phyloP scores from a whole-genome alignment of 177 flowering plant species.

The Vitis hybrid region DNA sequence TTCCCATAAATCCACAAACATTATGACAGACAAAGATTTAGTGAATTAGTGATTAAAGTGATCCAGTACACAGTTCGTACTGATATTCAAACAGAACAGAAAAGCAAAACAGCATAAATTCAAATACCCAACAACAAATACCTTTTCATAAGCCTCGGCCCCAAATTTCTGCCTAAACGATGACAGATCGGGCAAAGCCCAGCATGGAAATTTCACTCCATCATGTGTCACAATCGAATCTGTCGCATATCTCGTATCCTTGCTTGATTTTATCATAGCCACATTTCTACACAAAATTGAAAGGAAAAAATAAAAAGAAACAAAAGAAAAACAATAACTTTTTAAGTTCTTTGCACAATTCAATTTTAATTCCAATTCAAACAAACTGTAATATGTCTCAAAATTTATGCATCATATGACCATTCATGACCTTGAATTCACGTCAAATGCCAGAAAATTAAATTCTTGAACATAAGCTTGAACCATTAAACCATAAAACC shows the following conservation, averaged over 20 bases:
- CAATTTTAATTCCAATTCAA: too few species aligned
- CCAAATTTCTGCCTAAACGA: constrained; percentile 51
- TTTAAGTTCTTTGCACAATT: background rate
- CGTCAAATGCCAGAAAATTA: too few species aligned
- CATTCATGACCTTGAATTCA: too few species aligned
- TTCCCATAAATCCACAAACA: background rate
- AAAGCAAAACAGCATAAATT: background rate
- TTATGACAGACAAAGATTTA: background rate
- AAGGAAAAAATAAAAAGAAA: background rate
- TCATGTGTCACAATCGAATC: constrained; percentile 71
- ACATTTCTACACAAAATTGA: constrained; percentile 41
- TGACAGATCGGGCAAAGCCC: constrained; percentile 53
- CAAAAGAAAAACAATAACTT: background rate
- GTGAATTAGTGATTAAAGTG: too few species aligned
- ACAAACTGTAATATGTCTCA: background rate
- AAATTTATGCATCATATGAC: background rate
- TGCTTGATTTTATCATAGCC: constrained; percentile 66
- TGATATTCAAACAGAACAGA: too few species aligned
- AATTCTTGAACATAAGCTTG: background rate
- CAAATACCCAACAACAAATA: constrained; percentile 16
- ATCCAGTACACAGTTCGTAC: too few species aligned
- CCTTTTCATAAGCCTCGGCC: constrained; percentile 78
- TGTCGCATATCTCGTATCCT: constrained; percentile 59
- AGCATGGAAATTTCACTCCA: constrained; percentile 62
- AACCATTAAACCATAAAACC: background rate